phyloP scores from a whole-genome alignment of 371 early-diverging fungal species.

The Mucor ambiguus region DNA sequence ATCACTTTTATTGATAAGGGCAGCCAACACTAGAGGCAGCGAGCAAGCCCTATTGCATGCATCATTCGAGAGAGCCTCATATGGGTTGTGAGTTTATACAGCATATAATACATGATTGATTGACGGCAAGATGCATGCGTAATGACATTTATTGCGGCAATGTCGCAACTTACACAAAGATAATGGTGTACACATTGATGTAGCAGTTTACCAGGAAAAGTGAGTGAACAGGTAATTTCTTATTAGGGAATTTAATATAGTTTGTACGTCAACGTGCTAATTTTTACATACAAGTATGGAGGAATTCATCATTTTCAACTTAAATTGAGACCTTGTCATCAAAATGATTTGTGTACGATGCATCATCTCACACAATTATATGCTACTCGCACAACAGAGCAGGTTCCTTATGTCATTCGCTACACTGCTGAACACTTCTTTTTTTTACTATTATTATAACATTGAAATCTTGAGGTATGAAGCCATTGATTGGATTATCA shows the following conservation, averaged over 20 bases:
- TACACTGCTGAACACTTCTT: background rate
- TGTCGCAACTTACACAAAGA: background rate
- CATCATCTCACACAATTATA: background rate
- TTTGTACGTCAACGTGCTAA: slow-evolving; percentile 9
- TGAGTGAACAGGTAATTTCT: background rate
- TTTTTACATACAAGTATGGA: background rate
- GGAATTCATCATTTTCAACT: background rate
- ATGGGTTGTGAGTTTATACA: background rate
- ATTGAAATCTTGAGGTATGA: background rate
- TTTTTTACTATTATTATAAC: background rate
- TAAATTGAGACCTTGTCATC: background rate
- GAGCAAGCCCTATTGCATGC: background rate
- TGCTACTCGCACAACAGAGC: background rate
- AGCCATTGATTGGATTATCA: background rate
- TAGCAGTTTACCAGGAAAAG: slow-evolving; percentile 2
- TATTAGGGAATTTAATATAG: background rate
- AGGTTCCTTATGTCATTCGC: background rate
- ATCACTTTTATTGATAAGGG: background rate
- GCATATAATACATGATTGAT: background rate
- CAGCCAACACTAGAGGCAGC: background rate
- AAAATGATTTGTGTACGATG: background rate
- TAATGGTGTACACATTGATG: background rate
- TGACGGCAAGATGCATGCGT: background rate
- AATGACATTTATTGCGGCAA: background rate
- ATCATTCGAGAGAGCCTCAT: background rate